Evolutionary conservation across 169 alveolate genomes (phyloP), one percentile per base, ranked within the genome.

Genomic region (Babesia ovata): DNA sequence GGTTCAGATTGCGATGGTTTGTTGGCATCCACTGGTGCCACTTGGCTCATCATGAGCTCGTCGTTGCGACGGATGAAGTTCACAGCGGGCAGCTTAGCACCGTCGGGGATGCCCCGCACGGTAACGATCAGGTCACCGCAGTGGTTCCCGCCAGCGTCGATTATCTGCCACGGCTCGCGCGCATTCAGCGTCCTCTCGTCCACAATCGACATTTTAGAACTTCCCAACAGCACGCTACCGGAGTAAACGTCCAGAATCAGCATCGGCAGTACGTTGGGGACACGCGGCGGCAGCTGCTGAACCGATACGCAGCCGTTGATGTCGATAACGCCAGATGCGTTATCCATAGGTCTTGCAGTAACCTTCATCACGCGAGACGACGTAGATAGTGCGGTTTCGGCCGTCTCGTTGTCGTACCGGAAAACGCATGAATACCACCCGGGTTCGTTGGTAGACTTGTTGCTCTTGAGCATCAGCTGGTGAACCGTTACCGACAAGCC

Each of bases 11-110:
- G 58, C 65, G 76, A 49, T 42, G 54, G 36, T n/a, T 52, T 13
- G 17, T 67, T 65, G 56, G 36, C 46, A 4, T 67, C 65, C 53
- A 53, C 33, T 0, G 76, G 67, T 0, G 26, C 12, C n/a, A 28
- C 45, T 6, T 33, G 17, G 65, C 76, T 67, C 22, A 53, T 19
- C 53, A 33, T 48, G 11, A 81, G 52, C 77, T 81, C 84, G 49
- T 72, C 84, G 46, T 39, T 26, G 28, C 75, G 62, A 11, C 56
- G 48, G 7, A 70, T 21, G 63, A 88, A 89, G 4, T 87, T 61
- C n/a, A 86, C 93, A 3, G 95, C 94, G 17, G 96, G 96, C n/a
- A 92, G 85, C 78, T 79, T 86, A 0, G 96, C 65, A 33, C 79
- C 74, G 22, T 52, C 69, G 46, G 96, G 96, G 16, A 54, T 67